Evolutionary conservation across 352 stramenopile species (phyloP).

Genomic region (Peronospora farinosa): DNA sequence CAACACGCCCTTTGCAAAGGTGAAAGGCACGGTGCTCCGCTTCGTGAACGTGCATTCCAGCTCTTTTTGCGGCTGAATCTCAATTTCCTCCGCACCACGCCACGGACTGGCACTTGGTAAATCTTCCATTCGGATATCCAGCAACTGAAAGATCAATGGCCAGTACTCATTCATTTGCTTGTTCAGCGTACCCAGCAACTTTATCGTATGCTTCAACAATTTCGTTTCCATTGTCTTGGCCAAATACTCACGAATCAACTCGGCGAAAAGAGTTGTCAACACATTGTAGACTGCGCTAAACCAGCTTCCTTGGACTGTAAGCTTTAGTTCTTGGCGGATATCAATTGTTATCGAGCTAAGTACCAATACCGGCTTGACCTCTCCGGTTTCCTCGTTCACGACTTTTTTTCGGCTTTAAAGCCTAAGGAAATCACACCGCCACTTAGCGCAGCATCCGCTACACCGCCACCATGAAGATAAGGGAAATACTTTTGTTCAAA

Average conservation of each 20-base stretch:
- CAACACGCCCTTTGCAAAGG: conserved; percentile 61
- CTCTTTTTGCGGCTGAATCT: conserved; percentile 56
- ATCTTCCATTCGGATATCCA: conserved; percentile 76
- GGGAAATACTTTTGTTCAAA: conserved; percentile 83
- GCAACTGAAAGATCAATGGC: conserved; percentile 73
- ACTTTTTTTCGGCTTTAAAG: conserved; percentile 78
- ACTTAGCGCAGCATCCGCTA: conserved; percentile 63
- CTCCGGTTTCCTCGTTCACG: conserved; percentile 47
- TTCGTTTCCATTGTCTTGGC: conserved; percentile 82
- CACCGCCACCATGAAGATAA: conserved; percentile 73
- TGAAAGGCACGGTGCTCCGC: conserved; percentile 47
- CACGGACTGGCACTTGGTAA: conserved; percentile 68
- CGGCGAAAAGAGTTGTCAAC: conserved; percentile 65
- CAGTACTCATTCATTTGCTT: conserved; percentile 83
- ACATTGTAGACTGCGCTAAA: conserved; percentile 84
- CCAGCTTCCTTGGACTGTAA: conserved; percentile 79
- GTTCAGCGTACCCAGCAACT: conserved; percentile 75
- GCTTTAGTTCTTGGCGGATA: conserved; percentile 76
- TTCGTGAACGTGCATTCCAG: conserved; percentile 55
- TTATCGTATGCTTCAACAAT: conserved; percentile 77
- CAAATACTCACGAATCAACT: conserved; percentile 78
- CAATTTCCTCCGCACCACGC: conserved; percentile 67
- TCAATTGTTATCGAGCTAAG: conserved; percentile 81
- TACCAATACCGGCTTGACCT: conserved; percentile 66
- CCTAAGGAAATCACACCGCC: conserved; percentile 72